Evolutionary conservation across 73 alveolate species (phyloP).

Genomic region (Paramecium biaurelia): DNA sequence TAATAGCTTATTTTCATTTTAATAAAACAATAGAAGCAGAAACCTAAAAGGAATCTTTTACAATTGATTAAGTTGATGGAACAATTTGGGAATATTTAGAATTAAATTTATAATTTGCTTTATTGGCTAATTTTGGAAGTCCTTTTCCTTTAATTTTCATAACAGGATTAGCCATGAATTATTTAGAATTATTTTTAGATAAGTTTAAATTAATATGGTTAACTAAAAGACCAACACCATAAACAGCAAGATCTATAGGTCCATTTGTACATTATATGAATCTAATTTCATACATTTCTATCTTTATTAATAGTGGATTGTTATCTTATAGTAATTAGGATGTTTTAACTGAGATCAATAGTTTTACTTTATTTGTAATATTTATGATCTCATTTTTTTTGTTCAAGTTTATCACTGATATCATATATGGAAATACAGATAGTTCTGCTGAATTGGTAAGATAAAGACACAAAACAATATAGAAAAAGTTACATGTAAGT

Average conservation of each 20-base stretch:
- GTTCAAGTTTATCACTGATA: constrained; percentile 25
- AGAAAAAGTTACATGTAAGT: not conserved
- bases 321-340: not conserved
- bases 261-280: constrained; percentile 34
- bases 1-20: not conserved
- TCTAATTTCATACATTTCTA: not conserved
- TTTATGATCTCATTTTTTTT: not conserved
- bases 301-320: constrained; percentile 23
- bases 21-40: not conserved
- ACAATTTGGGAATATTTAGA: constrained; percentile 47
- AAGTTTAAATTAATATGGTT: not conserved
- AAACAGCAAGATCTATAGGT: constrained; percentile 20
- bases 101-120: not conserved
- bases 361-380: not conserved
- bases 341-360: not conserved
- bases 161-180: not conserved
- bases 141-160: constrained; percentile 33
- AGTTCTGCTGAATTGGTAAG: not conserved
- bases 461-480: not conserved
- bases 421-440: not conserved
- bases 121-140: constrained; percentile 42
- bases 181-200: not conserved
- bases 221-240: constrained; percentile 30
- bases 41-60: not conserved
- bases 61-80: constrained; percentile 48